Conservation (phyloP, 1,284 basidiomycete species). For the Apiotrichum domesticum region DNA sequence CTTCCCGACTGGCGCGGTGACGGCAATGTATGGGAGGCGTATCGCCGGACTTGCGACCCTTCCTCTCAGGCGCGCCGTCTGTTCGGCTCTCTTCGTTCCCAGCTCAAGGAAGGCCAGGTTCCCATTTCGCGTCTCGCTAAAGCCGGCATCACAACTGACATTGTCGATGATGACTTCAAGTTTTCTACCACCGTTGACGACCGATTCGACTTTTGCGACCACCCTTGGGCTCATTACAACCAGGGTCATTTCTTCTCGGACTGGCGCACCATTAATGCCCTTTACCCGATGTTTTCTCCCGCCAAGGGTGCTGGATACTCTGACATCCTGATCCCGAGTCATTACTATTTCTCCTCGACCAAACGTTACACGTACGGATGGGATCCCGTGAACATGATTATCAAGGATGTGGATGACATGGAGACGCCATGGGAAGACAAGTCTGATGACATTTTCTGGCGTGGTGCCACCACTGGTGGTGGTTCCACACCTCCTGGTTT, state of each 20-base stretch:
- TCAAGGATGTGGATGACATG: conserved; percentile 69
- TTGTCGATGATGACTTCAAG: conserved; percentile 54
- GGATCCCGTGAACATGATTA: conserved; percentile 65
- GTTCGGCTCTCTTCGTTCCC: conserved; percentile 61
- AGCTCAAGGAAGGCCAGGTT: conserved; percentile 48
- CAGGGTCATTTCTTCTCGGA: conserved; percentile 96
- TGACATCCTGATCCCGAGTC: conserved; percentile 86
- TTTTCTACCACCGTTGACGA: conserved; percentile 60
- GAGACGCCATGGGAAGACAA: conserved; percentile 64
- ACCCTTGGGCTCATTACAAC: conserved; percentile 72
- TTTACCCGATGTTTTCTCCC: conserved; percentile 87
- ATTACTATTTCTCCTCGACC: conserved; percentile 84
- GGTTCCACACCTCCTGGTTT: conserved; percentile 81
- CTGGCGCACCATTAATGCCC: conserved; percentile 74
- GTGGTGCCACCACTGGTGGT: conserved; percentile 87
- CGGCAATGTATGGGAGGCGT: conserved; percentile 86
- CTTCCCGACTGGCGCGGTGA: conserved; percentile 73
- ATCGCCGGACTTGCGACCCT: conserved; percentile 81
- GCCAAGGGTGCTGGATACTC: conserved; percentile 74
- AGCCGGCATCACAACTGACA: conserved; percentile 44
- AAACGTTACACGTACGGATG: conserved; percentile 81
- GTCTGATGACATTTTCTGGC: conserved; percentile 51
- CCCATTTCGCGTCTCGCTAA: conserved; percentile 46
- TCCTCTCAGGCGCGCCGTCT: conserved; percentile 69
- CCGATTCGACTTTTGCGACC: conserved; percentile 66